Conservation (phyloP, 1,284 basidiomycete species). For the Amylostereum areolatum region DNA sequence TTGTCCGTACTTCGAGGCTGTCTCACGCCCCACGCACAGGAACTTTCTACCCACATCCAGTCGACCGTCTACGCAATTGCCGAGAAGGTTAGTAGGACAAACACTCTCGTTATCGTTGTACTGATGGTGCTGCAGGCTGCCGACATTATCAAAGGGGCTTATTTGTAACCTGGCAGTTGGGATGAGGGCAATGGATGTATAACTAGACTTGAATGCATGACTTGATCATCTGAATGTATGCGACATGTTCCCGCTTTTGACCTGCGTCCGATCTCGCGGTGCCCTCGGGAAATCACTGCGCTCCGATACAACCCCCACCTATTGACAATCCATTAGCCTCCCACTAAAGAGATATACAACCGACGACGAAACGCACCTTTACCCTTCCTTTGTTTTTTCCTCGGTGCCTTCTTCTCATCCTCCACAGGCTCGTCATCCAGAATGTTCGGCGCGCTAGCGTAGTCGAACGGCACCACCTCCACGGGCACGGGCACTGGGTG, state of each 20-base stretch:
- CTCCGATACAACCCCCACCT: slow-evolving; percentile 28
- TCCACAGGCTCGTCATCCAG: slow-evolving; percentile 60
- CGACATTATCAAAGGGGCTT: neutral
- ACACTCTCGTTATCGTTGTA: no score
- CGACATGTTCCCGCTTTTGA: slow-evolving; percentile 66
- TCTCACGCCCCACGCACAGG: neutral
- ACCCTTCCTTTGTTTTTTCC: slow-evolving; percentile 39
- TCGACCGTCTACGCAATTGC: neutral
- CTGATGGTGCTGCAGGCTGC: neutral
- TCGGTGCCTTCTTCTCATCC: slow-evolving; percentile 28
- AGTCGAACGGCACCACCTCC: slow-evolving; percentile 64
- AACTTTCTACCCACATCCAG: neutral
- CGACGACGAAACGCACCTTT: slow-evolving; percentile 34
- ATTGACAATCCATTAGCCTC: neutral
- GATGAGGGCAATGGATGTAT: no score
- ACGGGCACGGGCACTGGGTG: slow-evolving; percentile 12
- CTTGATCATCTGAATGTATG: slow-evolving; percentile 57
- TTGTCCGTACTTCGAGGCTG: neutral
- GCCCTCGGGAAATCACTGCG: slow-evolving; percentile 63
- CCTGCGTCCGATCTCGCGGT: slow-evolving; percentile 61
- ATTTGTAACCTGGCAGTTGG: no score
- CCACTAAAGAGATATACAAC: slow-evolving; percentile 6
- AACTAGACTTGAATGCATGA: neutral
- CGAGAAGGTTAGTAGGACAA: neutral
- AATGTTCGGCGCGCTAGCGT: slow-evolving; percentile 67